A percentile compares a stretch with the other conserved stretches of the same genome.
These are phyloP conservation scores for Ceratobasidium sp. DNA, from an alignment of 1,284 basidiomycete species.

Conservation along the genomic window DNA sequence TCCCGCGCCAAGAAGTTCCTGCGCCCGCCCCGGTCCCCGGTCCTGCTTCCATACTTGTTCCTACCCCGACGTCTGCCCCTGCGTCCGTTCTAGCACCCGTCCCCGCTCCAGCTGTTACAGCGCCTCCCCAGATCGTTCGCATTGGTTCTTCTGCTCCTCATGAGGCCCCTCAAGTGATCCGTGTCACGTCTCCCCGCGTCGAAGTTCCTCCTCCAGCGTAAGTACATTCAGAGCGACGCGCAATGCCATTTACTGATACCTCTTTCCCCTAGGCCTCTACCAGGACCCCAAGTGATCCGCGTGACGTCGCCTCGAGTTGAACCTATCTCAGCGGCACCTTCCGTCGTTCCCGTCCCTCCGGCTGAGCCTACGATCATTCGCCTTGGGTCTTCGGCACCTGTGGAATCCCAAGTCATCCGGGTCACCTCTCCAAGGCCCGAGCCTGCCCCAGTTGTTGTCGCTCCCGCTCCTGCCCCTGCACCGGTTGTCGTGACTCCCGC, in stretches of 20 bases:
- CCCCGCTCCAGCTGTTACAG: neutral
- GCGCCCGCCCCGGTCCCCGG: conserved; percentile 7
- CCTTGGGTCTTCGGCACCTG: conserved; percentile 29
- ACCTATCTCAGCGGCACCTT: conserved; percentile 4
- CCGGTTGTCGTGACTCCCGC: conserved; percentile 23
- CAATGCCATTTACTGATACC: neutral
- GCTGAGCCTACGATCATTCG: conserved; percentile 46
- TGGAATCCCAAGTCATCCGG: conserved; percentile 43
- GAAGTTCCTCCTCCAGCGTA: conserved; percentile 8
- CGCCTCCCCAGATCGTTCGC: conserved; percentile 20
- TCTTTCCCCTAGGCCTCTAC: neutral
- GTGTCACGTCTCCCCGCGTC: conserved; percentile 21
- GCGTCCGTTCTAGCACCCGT: neutral
- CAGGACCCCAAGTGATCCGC: conserved; percentile 30
- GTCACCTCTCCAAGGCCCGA: conserved; percentile 33
- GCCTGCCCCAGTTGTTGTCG: conserved; percentile 23
- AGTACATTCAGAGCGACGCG: neutral
- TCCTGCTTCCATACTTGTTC: conserved; percentile 19
- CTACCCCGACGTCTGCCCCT: conserved; percentile 18
- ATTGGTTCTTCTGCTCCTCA: conserved; percentile 15
- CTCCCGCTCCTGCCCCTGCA: conserved; percentile 32
- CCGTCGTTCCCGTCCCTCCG: neutral
- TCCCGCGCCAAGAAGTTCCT: conserved; percentile 12
- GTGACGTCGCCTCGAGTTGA: conserved; percentile 16
- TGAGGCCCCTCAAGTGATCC: conserved; percentile 35